These are phyloP conservation scores for Aspergillus novoparasiticus DNA, from an alignment of 2,329 filamentous ascomycete species.

Conservation along the genomic window DNA sequence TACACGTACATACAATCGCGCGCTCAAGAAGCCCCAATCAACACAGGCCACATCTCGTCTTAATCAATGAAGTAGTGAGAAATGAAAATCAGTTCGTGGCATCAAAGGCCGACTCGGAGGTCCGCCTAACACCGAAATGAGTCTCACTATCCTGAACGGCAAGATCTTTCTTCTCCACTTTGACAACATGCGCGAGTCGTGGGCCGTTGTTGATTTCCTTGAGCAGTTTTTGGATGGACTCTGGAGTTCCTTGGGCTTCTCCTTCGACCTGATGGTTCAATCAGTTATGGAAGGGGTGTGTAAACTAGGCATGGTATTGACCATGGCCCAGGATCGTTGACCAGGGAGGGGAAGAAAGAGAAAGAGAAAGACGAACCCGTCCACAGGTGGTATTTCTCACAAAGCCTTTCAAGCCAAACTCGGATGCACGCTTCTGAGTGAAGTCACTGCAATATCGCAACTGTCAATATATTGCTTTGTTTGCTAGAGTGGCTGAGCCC, in stretches of 20 bases:
- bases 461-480: constrained; percentile 10
- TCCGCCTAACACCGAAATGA: constrained; percentile 59
- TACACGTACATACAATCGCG: not conserved
- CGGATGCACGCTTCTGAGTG: constrained; percentile 46
- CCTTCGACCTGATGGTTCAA: constrained; percentile 70
- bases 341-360: not conserved
- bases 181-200: constrained; percentile 69
- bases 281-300: not conserved
- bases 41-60: not conserved
- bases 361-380: constrained; percentile 36
- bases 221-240: constrained; percentile 68
- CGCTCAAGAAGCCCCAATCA: not conserved
- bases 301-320: not conserved
- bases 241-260: constrained; percentile 77
- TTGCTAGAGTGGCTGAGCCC: not conserved
- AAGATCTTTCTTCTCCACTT: constrained; percentile 70
- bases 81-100: constrained; percentile 7
- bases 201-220: constrained; percentile 77
- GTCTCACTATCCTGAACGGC: constrained; percentile 67
- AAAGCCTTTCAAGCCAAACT: constrained; percentile 50
- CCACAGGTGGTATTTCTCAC: constrained; percentile 52
- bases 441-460: constrained; percentile 39
- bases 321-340: not conserved
- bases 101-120: constrained; percentile 31
- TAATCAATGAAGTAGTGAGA: not conserved